Conservation (phyloP, 2,329 filamentous ascomycete species). For the Diaporthe ilicicola region DNA sequence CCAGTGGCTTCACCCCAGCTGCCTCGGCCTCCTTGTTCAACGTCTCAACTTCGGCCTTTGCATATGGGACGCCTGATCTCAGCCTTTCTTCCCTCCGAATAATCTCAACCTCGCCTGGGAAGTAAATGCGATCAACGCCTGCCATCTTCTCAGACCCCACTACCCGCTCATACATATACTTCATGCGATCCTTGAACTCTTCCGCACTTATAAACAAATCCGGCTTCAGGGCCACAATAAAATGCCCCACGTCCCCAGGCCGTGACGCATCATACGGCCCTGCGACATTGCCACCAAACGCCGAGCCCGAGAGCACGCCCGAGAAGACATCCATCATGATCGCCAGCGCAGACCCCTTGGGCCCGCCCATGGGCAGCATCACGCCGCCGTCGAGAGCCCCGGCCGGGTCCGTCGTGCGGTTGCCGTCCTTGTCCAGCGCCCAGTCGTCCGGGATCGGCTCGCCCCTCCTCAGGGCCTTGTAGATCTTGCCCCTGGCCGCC, state of each 20-base stretch:
- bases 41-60: conserved; percentile 62
- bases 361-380: conserved; percentile 87
- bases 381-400: conserved; percentile 74
- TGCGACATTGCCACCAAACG: conserved; percentile 80
- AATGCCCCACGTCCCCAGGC: conserved; percentile 77
- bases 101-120: conserved; percentile 70
- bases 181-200: conserved; percentile 72
- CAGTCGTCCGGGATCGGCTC: conserved; percentile 77
- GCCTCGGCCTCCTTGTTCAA: conserved; percentile 62
- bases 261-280: conserved; percentile 77
- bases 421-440: conserved; percentile 77
- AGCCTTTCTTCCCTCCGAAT: conserved; percentile 59
- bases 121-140: conserved; percentile 67
- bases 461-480: conserved; percentile 72
- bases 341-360: conserved; percentile 79
- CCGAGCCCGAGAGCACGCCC: conserved; percentile 78
- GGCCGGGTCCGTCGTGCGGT: conserved; percentile 74
- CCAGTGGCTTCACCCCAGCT: conserved; percentile 47
- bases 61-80: conserved; percentile 66
- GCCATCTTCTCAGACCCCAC: conserved; percentile 62
- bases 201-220: conserved; percentile 77
- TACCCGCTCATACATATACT: conserved; percentile 62
- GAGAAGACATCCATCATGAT: conserved; percentile 94
- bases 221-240: conserved; percentile 76
- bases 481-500: conserved; percentile 76